Evolutionary conservation across 176 grass and related monocot genomes (phyloP).

Genomic region (Paspalum notatum): DNA sequence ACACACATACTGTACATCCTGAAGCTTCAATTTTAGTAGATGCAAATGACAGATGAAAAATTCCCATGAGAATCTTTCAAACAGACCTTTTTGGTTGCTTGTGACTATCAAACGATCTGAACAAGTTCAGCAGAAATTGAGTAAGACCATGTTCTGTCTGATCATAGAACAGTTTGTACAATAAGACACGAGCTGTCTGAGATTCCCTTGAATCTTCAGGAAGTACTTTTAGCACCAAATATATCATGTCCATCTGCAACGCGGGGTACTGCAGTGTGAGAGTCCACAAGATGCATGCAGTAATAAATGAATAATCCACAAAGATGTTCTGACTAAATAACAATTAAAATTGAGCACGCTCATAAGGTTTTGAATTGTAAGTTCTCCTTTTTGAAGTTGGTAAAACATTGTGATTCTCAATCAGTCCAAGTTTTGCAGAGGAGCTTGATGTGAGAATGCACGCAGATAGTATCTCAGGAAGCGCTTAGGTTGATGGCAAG

Average conservation of each 20-base stretch:
- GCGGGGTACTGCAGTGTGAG: slow-evolving; percentile 17
- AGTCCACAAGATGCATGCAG: slow-evolving; percentile 5
- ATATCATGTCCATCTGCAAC: slow-evolving; percentile 87
- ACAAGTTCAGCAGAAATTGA: slow-evolving; percentile 85
- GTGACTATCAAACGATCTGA: slow-evolving; percentile 88
- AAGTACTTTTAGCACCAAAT: slow-evolving; percentile 86
- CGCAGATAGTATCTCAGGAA: slow-evolving; percentile 6
- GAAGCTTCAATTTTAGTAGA: slow-evolving; percentile 35
- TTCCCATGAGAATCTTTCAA: slow-evolving; percentile 9
- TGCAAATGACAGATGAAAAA: slow-evolving; percentile 20
- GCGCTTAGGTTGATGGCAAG: slow-evolving; percentile 9
- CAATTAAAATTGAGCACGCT: slow-evolving; percentile 25
- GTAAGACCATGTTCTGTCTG: slow-evolving; percentile 93
- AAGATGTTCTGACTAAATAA: slow-evolving; percentile 6
- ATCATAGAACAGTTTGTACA: slow-evolving; percentile 98
- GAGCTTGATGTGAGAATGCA: slow-evolving; percentile 1
- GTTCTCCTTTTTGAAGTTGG: neutral
- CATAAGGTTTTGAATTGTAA: neutral
- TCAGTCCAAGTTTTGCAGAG: slow-evolving; percentile 10
- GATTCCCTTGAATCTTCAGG: slow-evolving; percentile 83
- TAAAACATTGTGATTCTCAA: neutral
- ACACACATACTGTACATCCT: neutral
- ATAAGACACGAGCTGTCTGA: slow-evolving; percentile 80
- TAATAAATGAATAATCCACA: neutral
- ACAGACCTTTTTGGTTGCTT: slow-evolving; percentile 96